These are phyloP conservation scores for Graphilbum sp. DNA, from an alignment of 2,329 filamentous ascomycete genomes.

Conservation along the genomic window DNA sequence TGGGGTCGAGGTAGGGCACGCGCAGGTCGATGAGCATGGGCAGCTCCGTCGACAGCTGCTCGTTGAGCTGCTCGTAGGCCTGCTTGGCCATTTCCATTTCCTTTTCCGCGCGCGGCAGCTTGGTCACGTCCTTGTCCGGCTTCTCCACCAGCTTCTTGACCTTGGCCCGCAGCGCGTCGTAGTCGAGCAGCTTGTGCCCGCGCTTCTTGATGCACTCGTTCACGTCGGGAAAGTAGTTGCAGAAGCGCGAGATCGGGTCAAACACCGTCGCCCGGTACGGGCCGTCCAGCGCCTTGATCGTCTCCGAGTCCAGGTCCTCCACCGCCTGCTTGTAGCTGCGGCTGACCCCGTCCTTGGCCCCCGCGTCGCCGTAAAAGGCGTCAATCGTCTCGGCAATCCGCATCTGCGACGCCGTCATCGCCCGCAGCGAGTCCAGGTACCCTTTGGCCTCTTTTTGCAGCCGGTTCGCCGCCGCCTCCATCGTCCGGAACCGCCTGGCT, in stretches of 20 bases:
- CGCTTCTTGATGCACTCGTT: slow-evolving; percentile 99
- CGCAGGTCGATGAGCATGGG: slow-evolving; percentile 93
- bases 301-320: slow-evolving; percentile 92
- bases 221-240: slow-evolving; percentile 95
- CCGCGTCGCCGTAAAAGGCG: slow-evolving; percentile 94
- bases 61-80: slow-evolving; percentile 92
- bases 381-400: slow-evolving; percentile 98
- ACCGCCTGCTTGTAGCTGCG: slow-evolving; percentile 97
- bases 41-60: slow-evolving; percentile 82
- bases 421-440: slow-evolving; percentile 90
- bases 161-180: slow-evolving; percentile 86
- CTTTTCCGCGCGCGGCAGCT: slow-evolving; percentile 89
- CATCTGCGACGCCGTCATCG: slow-evolving; percentile 99
- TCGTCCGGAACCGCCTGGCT: slow-evolving; percentile 77
- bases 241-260: slow-evolving; percentile 90
- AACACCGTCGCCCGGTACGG: slow-evolving; percentile 91
- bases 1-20: slow-evolving; percentile 92
- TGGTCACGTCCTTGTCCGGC: slow-evolving; percentile 95
- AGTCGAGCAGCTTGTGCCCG: slow-evolving; percentile 95
- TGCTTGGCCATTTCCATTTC: slow-evolving; percentile 88
- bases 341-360: slow-evolving; percentile 86
- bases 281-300: slow-evolving; percentile 93
- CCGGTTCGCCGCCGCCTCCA: slow-evolving; percentile 85
- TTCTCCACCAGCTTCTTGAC: slow-evolving; percentile 97
- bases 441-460: slow-evolving; percentile 97